Evolutionary conservation across 2,329 filamentous ascomycete species (phyloP).

Genomic region (Cladosporium halotolerans): DNA sequence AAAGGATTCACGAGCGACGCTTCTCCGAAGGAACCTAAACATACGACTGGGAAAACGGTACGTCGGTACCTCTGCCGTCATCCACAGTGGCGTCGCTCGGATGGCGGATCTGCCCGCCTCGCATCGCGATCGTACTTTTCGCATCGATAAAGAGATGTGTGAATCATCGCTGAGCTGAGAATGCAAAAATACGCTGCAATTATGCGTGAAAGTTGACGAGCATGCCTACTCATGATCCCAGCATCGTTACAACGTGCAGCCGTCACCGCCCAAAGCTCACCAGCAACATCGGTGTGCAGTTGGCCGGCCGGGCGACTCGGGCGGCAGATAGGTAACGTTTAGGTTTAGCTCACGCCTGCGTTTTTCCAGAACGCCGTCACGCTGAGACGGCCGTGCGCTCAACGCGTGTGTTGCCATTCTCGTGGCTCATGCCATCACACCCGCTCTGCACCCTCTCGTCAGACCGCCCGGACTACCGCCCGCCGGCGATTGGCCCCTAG

Average conservation of each 20-base stretch:
- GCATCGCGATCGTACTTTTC: background rate
- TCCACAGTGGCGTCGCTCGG: background rate
- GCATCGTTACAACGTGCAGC: no score
- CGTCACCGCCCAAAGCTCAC: no score
- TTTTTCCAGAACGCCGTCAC: background rate
- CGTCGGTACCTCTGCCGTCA: background rate
- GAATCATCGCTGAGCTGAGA: background rate
- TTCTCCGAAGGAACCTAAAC: no score
- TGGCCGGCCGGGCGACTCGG: background rate
- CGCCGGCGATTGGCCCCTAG: background rate
- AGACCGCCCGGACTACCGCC: constrained; percentile 7
- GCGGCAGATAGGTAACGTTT: background rate
- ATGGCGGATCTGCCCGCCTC: background rate
- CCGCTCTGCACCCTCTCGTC: constrained; percentile 6
- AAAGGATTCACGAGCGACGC: no score
- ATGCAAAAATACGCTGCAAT: background rate
- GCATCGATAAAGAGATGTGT: background rate
- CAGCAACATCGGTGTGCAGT: background rate
- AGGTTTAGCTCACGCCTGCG: background rate
- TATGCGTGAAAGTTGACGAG: no score
- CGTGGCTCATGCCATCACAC: constrained; percentile 10
- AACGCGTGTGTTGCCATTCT: constrained; percentile 6
- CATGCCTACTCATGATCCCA: no score
- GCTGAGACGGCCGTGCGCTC: constrained; percentile 9
- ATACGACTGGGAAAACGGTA: background rate